Percentiles rank a stretch among this genome's conserved stretches.
These are phyloP conservation scores for Conticribra weissflogii DNA, from an alignment of 108 stramenopile genomes.

Conservation along the genomic window DNA sequence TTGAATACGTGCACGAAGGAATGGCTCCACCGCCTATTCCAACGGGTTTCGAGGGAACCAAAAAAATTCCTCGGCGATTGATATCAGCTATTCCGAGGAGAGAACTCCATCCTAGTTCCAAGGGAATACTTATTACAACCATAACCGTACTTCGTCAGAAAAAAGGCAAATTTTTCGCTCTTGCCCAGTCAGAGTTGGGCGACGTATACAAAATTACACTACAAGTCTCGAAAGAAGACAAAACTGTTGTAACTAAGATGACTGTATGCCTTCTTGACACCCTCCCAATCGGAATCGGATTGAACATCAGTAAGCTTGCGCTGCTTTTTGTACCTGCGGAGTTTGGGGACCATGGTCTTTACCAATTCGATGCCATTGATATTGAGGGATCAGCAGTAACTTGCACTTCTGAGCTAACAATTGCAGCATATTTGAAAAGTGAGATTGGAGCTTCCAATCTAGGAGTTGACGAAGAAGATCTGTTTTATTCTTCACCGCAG, in stretches of 20 bases:
- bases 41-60: neutral
- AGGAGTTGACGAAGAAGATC: conserved; percentile 17
- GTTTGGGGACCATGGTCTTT: conserved; percentile 95
- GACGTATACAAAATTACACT: conserved; percentile 95
- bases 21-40: conserved; percentile 40
- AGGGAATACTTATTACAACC: conserved; percentile 85
- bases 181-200: conserved; percentile 95
- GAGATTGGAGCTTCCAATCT: neutral
- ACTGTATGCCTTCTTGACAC: conserved; percentile 88
- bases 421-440: conserved; percentile 32
- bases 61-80: conserved; percentile 37
- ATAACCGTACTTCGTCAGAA: conserved; percentile 88
- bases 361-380: conserved; percentile 93
- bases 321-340: conserved; percentile 92
- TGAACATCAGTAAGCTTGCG: conserved; percentile 93
- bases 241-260: conserved; percentile 59
- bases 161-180: conserved; percentile 92
- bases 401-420: conserved; percentile 53
- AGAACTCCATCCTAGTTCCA: conserved; percentile 64
- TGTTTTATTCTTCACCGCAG: conserved; percentile 41
- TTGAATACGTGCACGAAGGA: conserved; percentile 91
- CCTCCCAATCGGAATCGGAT: conserved; percentile 77
- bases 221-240: conserved; percentile 61
- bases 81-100: conserved; percentile 84
- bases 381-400: conserved; percentile 70